A percentile compares a stretch with the other conserved stretches of the same genome.
These are phyloP conservation scores for Leishmania martiniquensis DNA, from an alignment of 208 protist genomes.

Conservation along the genomic window DNA sequence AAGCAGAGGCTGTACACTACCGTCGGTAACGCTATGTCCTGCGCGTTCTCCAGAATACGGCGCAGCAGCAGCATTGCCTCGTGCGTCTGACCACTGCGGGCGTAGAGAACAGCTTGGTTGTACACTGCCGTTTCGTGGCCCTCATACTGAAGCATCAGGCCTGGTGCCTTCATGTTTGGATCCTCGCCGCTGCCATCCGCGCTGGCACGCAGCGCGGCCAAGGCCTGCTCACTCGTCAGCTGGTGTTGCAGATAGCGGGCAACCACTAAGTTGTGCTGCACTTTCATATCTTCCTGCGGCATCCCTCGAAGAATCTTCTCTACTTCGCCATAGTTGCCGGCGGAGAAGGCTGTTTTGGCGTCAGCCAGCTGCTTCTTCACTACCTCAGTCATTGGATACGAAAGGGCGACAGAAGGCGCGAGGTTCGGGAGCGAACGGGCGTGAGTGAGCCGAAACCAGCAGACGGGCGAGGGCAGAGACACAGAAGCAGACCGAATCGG, in stretches of 20 bases:
- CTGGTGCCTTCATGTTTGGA: constrained; percentile 31
- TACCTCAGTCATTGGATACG: constrained; percentile 19
- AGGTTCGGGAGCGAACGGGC: too few species aligned
- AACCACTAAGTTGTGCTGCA: constrained; percentile 83
- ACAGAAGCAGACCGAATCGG: too few species aligned
- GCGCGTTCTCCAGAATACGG: constrained; percentile 61
- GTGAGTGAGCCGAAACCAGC: too few species aligned
- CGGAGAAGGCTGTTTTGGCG: constrained; percentile 72
- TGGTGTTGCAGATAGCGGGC: constrained; percentile 66
- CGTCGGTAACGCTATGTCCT: constrained; percentile 52
- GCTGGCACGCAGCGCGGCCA: constrained; percentile 31
- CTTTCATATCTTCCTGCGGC: constrained; percentile 77
- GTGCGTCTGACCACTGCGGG: constrained; percentile 60
- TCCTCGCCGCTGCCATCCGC: constrained; percentile 31
- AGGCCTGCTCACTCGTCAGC: constrained; percentile 59
- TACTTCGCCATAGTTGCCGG: constrained; percentile 64
- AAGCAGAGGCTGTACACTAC: constrained; percentile 69
- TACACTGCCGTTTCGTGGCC: constrained; percentile 82
- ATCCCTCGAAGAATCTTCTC: constrained; percentile 63
- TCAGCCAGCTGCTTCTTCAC: constrained; percentile 46
- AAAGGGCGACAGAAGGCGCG: too few species aligned
- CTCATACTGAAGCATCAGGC: constrained; percentile 70
- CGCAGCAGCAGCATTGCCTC: constrained; percentile 75
- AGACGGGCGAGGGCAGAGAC: too few species aligned
- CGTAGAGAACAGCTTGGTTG: constrained; percentile 76